phyloP scores from a whole-genome alignment of 352 stramenopile genomes.

The Globisporangium middletonii region DNA sequence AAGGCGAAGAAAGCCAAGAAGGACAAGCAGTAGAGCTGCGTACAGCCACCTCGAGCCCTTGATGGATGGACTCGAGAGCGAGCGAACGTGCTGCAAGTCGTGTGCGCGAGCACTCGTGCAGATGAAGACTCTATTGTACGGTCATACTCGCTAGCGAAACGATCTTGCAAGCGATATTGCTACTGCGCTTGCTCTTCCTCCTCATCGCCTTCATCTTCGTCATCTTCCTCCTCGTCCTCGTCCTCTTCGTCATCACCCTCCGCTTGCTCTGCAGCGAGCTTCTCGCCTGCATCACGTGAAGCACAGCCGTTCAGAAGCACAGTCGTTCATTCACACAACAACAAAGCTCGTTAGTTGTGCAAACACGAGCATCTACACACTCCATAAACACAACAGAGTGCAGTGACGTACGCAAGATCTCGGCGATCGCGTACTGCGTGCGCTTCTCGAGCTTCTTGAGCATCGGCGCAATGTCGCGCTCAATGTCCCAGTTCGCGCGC shows the following conservation, averaged over 20 bases:
- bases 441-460: constrained; percentile 82
- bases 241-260: constrained; percentile 57
- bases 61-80: background rate
- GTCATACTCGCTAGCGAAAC: too few species aligned
- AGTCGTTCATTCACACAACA: too few species aligned
- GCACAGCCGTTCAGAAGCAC: too few species aligned
- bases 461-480: constrained; percentile 82
- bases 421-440: constrained; percentile 82
- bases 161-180: background rate
- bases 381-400: background rate
- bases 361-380: background rate
- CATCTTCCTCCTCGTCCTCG: constrained; percentile 38
- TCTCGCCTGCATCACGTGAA: constrained; percentile 43
- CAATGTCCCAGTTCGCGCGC: constrained; percentile 85
- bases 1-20: constrained; percentile 70
- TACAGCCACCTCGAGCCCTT: constrained; percentile 11
- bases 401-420: constrained; percentile 68
- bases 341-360: background rate
- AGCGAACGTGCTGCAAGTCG: constrained; percentile 27
- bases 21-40: constrained; percentile 36
- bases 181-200: constrained; percentile 9
- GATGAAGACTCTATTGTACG: background rate
- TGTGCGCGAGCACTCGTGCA: too few species aligned
- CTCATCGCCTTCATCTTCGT: constrained; percentile 27
- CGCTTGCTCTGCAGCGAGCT: constrained; percentile 68